Percentiles rank a stretch among this genome's conserved stretches.
These are phyloP conservation scores for Plectosphaerella cucumerina DNA, from an alignment of 2,329 filamentous ascomycete species.

Conservation along the genomic window DNA sequence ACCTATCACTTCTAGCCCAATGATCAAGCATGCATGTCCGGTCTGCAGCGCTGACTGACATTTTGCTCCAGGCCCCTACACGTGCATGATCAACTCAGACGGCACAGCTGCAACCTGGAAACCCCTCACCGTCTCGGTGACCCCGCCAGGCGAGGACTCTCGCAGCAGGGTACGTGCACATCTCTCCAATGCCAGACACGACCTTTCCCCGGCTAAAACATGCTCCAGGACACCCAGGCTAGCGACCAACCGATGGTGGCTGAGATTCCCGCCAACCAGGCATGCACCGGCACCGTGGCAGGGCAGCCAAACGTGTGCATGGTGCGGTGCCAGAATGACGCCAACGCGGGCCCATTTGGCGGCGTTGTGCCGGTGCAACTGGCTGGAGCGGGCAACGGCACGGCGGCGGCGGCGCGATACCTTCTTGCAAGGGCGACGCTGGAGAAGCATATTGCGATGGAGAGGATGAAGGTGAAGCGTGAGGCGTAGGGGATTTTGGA, in stretches of 20 bases:
- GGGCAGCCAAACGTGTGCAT: conserved; percentile 53
- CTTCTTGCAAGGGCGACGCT: conserved; percentile 7
- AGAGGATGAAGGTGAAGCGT: not conserved
- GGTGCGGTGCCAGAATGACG: conserved; percentile 53
- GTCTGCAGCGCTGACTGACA: not conserved
- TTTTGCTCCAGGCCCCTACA: conserved; percentile 35
- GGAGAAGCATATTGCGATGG: conserved; percentile 1
- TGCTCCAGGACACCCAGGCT: conserved; percentile 24
- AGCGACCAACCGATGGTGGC: conserved; percentile 44
- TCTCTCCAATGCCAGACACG: not conserved
- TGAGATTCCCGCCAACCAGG: conserved; percentile 43
- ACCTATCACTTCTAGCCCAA: too few species aligned
- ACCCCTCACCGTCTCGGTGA: conserved; percentile 45
- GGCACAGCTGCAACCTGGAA: conserved; percentile 46
- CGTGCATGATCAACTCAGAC: conserved; percentile 52
- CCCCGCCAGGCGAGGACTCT: conserved; percentile 45
- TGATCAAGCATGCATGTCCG: too few species aligned
- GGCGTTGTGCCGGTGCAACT: conserved; percentile 26
- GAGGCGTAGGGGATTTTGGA: too few species aligned
- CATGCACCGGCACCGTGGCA: conserved; percentile 52
- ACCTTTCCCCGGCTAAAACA: conserved; percentile 1
- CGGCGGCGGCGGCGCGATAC: conserved; percentile 10
- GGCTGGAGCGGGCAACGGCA: conserved; percentile 6
- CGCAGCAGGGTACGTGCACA: conserved; percentile 30
- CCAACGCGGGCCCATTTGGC: conserved; percentile 53